These are phyloP conservation scores for Scheffersomyces segobiensis DNA, from an alignment of 1,139 yeast species.

Conservation along the genomic window DNA sequence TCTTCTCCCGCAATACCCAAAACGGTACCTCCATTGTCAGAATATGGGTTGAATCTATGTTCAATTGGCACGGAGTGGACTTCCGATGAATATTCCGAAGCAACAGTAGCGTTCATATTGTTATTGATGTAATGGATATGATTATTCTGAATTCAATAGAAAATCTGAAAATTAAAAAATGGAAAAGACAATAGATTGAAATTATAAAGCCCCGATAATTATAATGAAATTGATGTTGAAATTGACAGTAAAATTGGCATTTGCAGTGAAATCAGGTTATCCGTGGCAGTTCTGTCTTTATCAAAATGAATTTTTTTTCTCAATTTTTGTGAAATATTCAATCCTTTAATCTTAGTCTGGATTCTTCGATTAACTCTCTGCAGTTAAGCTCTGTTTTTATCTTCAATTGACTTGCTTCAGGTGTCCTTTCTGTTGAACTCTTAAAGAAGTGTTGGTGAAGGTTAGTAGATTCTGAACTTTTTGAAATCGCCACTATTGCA, in stretches of 20 bases:
- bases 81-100: constrained; percentile 62
- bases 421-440: background rate
- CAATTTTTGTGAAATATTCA: background rate
- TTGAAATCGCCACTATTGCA: background rate
- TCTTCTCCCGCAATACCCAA: constrained; percentile 97
- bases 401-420: background rate
- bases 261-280: background rate
- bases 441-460: background rate
- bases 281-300: background rate
- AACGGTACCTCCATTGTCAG: constrained; percentile 97
- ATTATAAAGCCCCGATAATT: too few species aligned
- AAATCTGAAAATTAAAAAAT: too few species aligned
- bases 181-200: background rate
- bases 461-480: background rate
- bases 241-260: background rate
- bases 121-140: constrained; percentile 6
- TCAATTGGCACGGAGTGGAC: constrained; percentile 69
- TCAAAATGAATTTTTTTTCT: background rate
- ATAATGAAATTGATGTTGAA: background rate
- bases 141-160: background rate
- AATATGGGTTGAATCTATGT: constrained; percentile 92
- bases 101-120: constrained; percentile 40
- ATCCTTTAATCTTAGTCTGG: background rate
- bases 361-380: background rate
- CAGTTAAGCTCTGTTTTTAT: background rate